Evolutionary conservation across 345 rosid species (phyloP).

Genomic region (Corchorus capsularis): DNA sequence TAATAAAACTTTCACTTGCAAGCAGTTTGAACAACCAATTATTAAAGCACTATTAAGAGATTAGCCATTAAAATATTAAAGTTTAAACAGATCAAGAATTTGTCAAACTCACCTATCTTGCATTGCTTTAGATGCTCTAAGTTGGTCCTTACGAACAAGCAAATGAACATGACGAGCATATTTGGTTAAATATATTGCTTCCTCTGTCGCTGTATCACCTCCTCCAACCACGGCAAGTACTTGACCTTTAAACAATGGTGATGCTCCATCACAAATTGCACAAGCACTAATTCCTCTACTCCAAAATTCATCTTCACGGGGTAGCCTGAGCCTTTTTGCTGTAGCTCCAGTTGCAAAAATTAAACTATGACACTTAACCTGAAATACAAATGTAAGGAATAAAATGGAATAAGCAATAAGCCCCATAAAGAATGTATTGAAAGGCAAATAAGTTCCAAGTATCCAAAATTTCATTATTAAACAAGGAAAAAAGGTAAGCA

Average conservation of each 20-base stretch:
- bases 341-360: slow-evolving; percentile 96
- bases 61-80: neutral
- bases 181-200: slow-evolving; percentile 90
- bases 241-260: slow-evolving; percentile 92
- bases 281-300: slow-evolving; percentile 99
- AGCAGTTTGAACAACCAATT: neutral
- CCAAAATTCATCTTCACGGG: slow-evolving; percentile 98
- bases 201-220: slow-evolving; percentile 98
- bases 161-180: slow-evolving; percentile 98
- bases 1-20: neutral
- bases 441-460: slow-evolving; percentile 11
- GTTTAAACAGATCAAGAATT: neutral
- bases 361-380: slow-evolving; percentile 87
- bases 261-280: slow-evolving; percentile 99
- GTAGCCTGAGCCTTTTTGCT: slow-evolving; percentile 73
- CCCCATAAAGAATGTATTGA: neutral
- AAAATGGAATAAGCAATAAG: neutral
- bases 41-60: neutral
- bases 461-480: neutral
- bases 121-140: slow-evolving; percentile 97
- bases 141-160: slow-evolving; percentile 81
- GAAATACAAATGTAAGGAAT: slow-evolving; percentile 21
- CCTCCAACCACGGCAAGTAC: slow-evolving; percentile 98
- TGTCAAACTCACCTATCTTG: slow-evolving; percentile 83
- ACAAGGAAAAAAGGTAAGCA: too few relatives aligned